These are phyloP conservation scores for Tetrapyrgos nigripes DNA, from an alignment of 1,284 basidiomycete genomes.

Conservation along the genomic window DNA sequence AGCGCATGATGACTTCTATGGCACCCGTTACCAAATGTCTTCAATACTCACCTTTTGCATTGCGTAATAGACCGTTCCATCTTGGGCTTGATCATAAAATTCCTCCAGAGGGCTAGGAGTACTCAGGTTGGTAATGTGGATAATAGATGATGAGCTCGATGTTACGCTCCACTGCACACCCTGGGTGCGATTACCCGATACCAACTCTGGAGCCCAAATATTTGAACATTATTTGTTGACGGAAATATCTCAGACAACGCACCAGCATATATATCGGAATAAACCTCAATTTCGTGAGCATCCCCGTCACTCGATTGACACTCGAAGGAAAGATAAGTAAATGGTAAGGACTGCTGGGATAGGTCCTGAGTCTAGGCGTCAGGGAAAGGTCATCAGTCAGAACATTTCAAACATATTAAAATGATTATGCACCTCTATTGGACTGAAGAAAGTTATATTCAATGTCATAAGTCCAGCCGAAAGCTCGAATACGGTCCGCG, in stretches of 20 bases:
- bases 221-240: conserved; percentile 14
- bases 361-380: conserved; percentile 34
- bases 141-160: conserved; percentile 26
- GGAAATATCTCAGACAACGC: conserved; percentile 11
- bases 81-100: conserved; percentile 38
- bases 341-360: conserved; percentile 46
- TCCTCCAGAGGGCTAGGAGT: conserved; percentile 31
- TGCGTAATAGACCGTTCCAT: conserved; percentile 42
- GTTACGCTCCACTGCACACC: conserved; percentile 36
- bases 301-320: conserved; percentile 40
- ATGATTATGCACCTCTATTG: conserved; percentile 31
- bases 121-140: conserved; percentile 33
- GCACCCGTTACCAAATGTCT: too few relatives aligned
- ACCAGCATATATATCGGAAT: conserved; percentile 42
- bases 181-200: conserved; percentile 36
- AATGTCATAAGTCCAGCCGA: conserved; percentile 28
- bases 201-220: conserved; percentile 39
- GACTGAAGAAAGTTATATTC: conserved; percentile 32
- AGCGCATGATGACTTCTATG: too few relatives aligned
- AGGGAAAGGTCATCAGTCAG: not conserved
- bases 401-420: too few relatives aligned
- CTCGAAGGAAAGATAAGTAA: conserved; percentile 46
- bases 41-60: conserved; percentile 31
- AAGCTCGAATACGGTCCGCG: conserved; percentile 26
- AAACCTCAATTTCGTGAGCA: conserved; percentile 42